Evolutionary conservation across 2,329 filamentous ascomycete species (phyloP).

Genomic region (Fragosphaeria purpurea): DNA sequence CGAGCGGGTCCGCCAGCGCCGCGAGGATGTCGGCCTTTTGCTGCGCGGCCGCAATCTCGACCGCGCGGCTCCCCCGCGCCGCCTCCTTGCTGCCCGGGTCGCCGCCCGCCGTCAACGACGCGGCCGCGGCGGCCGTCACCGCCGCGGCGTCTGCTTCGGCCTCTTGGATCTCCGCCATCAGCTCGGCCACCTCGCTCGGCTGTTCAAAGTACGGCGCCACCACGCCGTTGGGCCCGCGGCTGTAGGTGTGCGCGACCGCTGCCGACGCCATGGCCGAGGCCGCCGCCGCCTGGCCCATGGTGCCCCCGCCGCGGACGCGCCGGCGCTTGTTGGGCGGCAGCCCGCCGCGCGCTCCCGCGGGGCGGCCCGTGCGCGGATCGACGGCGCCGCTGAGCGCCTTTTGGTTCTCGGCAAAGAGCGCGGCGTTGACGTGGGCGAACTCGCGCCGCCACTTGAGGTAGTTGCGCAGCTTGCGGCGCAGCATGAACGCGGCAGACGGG

Average conservation of each 20-base stretch:
- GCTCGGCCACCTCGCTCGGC: constrained; percentile 67
- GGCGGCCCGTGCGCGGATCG: constrained; percentile 38
- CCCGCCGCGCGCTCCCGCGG: constrained; percentile 43
- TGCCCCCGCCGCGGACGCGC: constrained; percentile 68
- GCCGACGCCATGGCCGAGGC: constrained; percentile 7
- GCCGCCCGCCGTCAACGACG: constrained; percentile 43
- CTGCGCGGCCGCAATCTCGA: constrained; percentile 18
- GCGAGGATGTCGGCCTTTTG: constrained; percentile 64
- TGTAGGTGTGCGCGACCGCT: constrained; percentile 13
- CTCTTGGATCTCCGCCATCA: constrained; percentile 76
- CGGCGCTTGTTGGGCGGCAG: constrained; percentile 78
- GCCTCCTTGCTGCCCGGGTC: constrained; percentile 50
- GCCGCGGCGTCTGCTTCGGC: constrained; percentile 51
- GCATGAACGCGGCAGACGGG: constrained; percentile 75
- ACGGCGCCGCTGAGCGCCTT: constrained; percentile 60
- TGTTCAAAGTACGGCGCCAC: constrained; percentile 73
- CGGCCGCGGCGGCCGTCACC: constrained; percentile 68
- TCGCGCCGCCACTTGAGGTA: constrained; percentile 88
- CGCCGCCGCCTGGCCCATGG: constrained; percentile 34
- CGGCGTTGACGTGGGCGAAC: constrained; percentile 74
- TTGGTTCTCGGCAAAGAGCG: constrained; percentile 70
- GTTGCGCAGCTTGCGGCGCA: constrained; percentile 74
- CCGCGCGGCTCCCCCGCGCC: constrained; percentile 12
- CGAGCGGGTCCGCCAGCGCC: constrained; percentile 57
- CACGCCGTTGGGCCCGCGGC: constrained; percentile 62